Conservation (phyloP, 306 rosid species). For the Quillaja saponaria region DNA sequence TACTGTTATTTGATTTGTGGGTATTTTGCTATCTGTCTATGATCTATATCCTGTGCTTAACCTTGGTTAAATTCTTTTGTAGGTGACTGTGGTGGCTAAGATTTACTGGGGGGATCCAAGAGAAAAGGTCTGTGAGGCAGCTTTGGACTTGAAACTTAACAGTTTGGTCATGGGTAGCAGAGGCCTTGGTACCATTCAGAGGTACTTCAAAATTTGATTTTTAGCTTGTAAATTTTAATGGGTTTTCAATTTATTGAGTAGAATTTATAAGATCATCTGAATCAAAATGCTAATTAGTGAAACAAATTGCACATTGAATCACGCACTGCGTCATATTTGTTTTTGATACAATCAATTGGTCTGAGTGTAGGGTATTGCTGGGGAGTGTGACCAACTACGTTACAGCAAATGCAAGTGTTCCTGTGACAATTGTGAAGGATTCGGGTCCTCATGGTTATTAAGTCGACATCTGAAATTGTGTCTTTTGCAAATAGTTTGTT, state of each 20-base stretch:
- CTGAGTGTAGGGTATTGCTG: constrained; percentile 45
- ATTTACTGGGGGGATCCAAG: constrained; percentile 61
- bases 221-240: background rate
- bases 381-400: constrained; percentile 61
- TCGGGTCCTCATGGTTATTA: constrained; percentile 4
- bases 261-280: no score
- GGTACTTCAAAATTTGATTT: constrained; percentile 26
- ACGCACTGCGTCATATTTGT: no score
- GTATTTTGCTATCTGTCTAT: no score
- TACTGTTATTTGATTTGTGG: no score
- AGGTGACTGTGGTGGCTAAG: constrained; percentile 52
- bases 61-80: background rate
- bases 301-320: no score
- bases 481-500: background rate
- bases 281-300: no score
- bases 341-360: background rate
- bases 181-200: constrained; percentile 52
- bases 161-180: constrained; percentile 58
- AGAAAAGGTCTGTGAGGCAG: constrained; percentile 42
- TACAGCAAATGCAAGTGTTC: constrained; percentile 44
- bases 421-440: constrained; percentile 51
- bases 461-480: constrained; percentile 26
- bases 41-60: no score
- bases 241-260: background rate
- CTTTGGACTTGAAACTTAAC: constrained; percentile 49